Evolutionary conservation across 768 basidiomycete genomes (phyloP).

Genomic region (Bullera alba): DNA sequence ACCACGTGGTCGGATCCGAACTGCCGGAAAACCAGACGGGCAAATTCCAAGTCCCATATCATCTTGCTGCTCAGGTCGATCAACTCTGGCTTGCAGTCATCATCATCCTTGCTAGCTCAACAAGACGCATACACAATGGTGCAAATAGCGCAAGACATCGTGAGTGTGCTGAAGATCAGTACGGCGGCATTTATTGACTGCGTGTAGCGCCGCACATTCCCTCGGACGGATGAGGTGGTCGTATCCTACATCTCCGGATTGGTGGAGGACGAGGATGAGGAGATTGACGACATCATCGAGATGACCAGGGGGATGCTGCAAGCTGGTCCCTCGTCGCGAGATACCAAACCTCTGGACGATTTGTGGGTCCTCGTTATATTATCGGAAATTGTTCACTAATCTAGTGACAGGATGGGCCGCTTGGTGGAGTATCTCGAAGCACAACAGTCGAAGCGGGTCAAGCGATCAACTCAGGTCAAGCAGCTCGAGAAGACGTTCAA

Average conservation of each 20-base stretch:
- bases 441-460: slow-evolving; percentile 36
- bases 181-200: background rate
- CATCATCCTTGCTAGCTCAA: background rate
- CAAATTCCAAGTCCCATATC: too few species aligned
- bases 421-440: slow-evolving; percentile 41
- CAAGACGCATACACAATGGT: slow-evolving; percentile 18
- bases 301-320: slow-evolving; percentile 46
- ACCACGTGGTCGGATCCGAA: too few species aligned
- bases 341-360: slow-evolving; percentile 31
- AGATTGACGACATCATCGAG: slow-evolving; percentile 45
- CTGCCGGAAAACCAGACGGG: background rate
- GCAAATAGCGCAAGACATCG: slow-evolving; percentile 35
- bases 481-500: slow-evolving; percentile 45
- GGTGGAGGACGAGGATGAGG: slow-evolving; percentile 48
- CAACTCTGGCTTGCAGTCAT: background rate
- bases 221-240: slow-evolving; percentile 46
- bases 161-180: slow-evolving; percentile 8
- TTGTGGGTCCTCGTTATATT: slow-evolving; percentile 35
- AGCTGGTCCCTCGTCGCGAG: slow-evolving; percentile 20
- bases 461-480: slow-evolving; percentile 20
- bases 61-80: background rate
- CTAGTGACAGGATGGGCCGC: slow-evolving; percentile 36
- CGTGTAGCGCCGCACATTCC: slow-evolving; percentile 37
- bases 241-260: slow-evolving; percentile 47
- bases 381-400: background rate